phyloP scores from a whole-genome alignment of 2,329 filamentous ascomycete genomes.

The Cytospora paraplurivora region DNA sequence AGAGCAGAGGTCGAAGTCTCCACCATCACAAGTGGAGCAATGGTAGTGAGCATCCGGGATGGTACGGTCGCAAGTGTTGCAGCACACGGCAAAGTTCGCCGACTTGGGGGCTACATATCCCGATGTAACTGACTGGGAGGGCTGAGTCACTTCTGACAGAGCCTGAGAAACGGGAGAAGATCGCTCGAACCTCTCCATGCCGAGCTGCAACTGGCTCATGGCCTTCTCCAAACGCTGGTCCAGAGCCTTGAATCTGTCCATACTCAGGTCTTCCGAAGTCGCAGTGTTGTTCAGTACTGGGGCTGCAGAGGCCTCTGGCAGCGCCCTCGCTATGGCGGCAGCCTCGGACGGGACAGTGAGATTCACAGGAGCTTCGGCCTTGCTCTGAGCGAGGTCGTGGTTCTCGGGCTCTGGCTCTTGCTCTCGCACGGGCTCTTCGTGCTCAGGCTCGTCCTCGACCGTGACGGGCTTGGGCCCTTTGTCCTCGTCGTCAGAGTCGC shows the following conservation, averaged over 20 bases:
- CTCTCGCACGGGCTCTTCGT: constrained; percentile 28
- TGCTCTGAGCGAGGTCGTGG: constrained; percentile 22
- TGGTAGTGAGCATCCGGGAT: constrained; percentile 88
- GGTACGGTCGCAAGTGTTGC: constrained; percentile 81
- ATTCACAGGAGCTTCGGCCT: constrained; percentile 31
- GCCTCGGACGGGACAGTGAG: constrained; percentile 21
- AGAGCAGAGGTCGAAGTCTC: constrained; percentile 92
- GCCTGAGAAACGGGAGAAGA: constrained; percentile 1
- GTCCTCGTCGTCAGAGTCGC: constrained; percentile 40
- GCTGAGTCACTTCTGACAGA: constrained; percentile 1
- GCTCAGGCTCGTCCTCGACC: constrained; percentile 53
- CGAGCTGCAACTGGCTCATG: constrained; percentile 21
- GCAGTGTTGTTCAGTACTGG: constrained; percentile 3
- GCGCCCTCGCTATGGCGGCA: constrained; percentile 4
- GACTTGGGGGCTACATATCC: constrained; percentile 23
- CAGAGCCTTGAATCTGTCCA: constrained; percentile 13
- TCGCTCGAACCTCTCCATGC: constrained; percentile 22
- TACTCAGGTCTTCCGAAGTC: constrained; percentile 2
- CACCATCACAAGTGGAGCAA: constrained; percentile 89
- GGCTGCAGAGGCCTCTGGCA: background rate
- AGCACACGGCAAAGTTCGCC: constrained; percentile 79
- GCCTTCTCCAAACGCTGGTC: constrained; percentile 17
- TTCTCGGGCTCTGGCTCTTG: constrained; percentile 29
- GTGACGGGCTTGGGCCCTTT: constrained; percentile 46
- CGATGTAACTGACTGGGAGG: constrained; percentile 6